Base-by-base conservation (phyloP, 106 monocot species). In the Allium cepa region DNA sequence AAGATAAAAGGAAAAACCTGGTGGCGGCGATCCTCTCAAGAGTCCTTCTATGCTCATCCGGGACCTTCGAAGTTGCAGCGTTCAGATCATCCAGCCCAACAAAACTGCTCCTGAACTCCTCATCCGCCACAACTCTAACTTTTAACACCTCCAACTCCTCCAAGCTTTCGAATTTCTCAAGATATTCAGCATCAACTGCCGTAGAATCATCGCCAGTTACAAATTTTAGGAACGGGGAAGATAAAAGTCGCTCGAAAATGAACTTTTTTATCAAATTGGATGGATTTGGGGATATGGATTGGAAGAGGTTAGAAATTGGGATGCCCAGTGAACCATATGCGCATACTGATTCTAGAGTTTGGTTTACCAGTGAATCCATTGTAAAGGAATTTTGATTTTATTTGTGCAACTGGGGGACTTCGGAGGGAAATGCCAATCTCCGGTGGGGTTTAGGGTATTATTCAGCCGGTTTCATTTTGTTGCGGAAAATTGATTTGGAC, bases 31-130 rank as follows among this genome's bases (percentile, higher is more conserved):
- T 64, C 8, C 79, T 63, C 72, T 90, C 85, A 22, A 90, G 80
- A 49, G 74, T 56, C 4, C 71, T 57, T 53, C 74, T 79, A 75
- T 90, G 82, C 0, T 66, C 69, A 58, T 71, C 59, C 1, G 85
- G 73, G 57, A 89, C 63, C 66, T 89, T 82, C 22, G 22, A 22
- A 22, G 22, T 22, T 22, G 22, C 22, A 7, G 26, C 66, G 15
- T 83, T 90, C 22, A 80, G 59, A 71, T 90, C 85, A 72, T 85
- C 82, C 28, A 90, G 72, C 69, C 89, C 89, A 12, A 85, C 15
- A 36, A 85, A 90, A 69, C 69, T 82, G 59, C 83, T 79, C 66
- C 89, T 72, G 36, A 85, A 64, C 49, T 57, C 66, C 58, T 85
- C 82, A 50, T 72, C 80, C 7, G 82, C 85, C 3, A 85, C 69